phyloP scores from a whole-genome alignment of 257 asterid species.

The Capsicum baccatum region DNA sequence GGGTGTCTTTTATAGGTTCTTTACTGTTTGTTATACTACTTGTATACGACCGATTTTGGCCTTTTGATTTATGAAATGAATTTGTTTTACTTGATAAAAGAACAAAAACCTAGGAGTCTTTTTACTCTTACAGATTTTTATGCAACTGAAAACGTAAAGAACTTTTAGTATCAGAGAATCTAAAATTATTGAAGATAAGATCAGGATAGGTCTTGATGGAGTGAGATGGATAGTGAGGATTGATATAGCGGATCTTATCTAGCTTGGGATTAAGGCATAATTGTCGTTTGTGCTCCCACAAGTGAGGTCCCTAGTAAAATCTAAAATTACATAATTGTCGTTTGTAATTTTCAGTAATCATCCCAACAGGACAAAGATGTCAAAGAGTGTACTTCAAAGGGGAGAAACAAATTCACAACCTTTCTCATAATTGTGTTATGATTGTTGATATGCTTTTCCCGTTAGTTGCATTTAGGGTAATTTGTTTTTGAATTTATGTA shows the following conservation, averaged over 20 bases:
- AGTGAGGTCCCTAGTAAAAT: too few relatives aligned
- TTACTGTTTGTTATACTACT: neutral
- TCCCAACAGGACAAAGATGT: neutral
- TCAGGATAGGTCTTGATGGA: neutral
- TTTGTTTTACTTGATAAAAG: neutral
- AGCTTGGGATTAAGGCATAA: neutral
- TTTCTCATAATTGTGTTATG: constrained; percentile 15
- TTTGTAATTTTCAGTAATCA: neutral
- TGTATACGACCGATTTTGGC: neutral
- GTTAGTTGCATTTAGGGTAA: neutral
- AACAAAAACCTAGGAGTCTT: neutral
- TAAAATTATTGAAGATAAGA: constrained; percentile 7
- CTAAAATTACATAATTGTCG: neutral
- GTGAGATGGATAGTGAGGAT: neutral
- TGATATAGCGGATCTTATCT: neutral
- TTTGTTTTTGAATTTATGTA: neutral
- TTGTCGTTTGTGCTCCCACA: too few relatives aligned
- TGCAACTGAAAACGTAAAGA: neutral
- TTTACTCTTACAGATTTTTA: neutral
- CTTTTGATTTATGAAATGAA: neutral
- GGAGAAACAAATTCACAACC: neutral
- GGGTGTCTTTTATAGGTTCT: neutral
- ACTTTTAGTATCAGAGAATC: neutral
- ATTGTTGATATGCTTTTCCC: constrained; percentile 9
- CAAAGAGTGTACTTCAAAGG: constrained; percentile 5